Evolutionary conservation across 2,329 filamentous ascomycete genomes (phyloP), one percentile per base, ranked within the genome.

Genomic region (Cercospora zeina): DNA sequence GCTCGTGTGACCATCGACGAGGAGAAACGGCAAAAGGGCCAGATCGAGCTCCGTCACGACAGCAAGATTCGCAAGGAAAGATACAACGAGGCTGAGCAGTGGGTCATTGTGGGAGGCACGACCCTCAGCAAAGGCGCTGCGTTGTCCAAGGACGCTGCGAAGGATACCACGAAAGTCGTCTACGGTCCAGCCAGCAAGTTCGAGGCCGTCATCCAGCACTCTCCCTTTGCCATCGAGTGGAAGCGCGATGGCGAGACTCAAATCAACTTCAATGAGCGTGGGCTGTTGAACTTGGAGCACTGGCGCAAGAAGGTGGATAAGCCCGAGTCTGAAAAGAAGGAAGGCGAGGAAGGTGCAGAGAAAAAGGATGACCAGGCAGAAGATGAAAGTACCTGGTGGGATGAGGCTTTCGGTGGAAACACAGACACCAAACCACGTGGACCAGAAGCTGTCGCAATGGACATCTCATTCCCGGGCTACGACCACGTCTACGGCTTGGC

Each of bases 341-440:
- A 80, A 59, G 75, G 79, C 51, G 78, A 81, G 54, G 71, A 70
- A 11, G 69, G 77, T 30, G 77, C 13, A 2, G 59, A 50, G 19
- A 16, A 45, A 27, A 49, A 36, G 10, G 73, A 77, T 47, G 73
- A 76, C 33, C 64, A 77, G 42, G 65, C 78, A 10, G 85, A 89
- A 66, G 90, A 95, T 67, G 90, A 97, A 74, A 89, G 88, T 77
- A 97, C 93, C 3, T 97, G 92, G 91, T 99, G 95, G 95, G 95
- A 99, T 6, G 95, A 99, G 79, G 86, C 84, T 0, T 99, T 99
- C 76, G 93, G 93, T 67, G 93, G 93, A 64, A 96, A 95, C 75
- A 97, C 93, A 0, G 95, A 99, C 76, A 86, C 88, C 4, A 99
- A 99, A 78, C 93, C 95, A n/a, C 87, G 87, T 71, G 95, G 95